Percentiles rank a stretch among this genome's conserved stretches.
These are phyloP conservation scores for Xanthoceras sorbifolium DNA, from an alignment of 345 rosid species.

Conservation along the genomic window DNA sequence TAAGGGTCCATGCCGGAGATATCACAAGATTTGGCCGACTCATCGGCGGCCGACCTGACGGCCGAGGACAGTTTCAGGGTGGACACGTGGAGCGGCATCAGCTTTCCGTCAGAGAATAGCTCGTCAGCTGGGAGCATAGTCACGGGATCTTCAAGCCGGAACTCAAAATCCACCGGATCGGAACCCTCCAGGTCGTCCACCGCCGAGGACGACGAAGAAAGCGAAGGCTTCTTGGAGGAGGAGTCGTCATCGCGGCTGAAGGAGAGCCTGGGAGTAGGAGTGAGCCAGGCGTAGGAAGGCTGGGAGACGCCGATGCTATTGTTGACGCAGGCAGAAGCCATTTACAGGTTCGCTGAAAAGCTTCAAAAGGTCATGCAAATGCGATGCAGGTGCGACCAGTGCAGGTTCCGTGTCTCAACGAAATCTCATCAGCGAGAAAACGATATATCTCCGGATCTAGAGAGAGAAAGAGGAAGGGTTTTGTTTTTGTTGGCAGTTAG, in stretches of 20 bases:
- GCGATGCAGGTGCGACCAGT: no score
- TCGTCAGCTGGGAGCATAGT: constrained; percentile 91
- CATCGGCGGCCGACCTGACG: constrained; percentile 34
- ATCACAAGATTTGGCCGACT: constrained; percentile 37
- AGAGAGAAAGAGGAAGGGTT: not conserved
- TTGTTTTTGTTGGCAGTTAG: not conserved
- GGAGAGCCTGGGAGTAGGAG: constrained; percentile 52
- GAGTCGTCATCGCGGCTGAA: constrained; percentile 52
- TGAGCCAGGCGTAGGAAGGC: constrained; percentile 1
- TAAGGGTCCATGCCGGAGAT: constrained; percentile 45
- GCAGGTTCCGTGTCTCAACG: not conserved
- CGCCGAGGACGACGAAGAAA: not conserved
- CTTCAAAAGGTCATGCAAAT: no score
- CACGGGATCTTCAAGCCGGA: constrained; percentile 78
- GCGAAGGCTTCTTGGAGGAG: constrained; percentile 17
- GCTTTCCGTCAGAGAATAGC: constrained; percentile 85
- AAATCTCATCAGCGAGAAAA: not conserved
- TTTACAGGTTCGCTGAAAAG: constrained; percentile 15
- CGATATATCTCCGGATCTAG: not conserved
- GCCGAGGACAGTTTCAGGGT: constrained; percentile 20
- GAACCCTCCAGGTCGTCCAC: constrained; percentile 5
- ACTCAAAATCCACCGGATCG: constrained; percentile 69
- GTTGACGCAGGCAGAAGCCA: constrained; percentile 93
- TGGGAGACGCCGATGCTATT: constrained; percentile 59
- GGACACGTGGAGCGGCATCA: constrained; percentile 69